Percentiles rank a stretch among this genome's conserved stretches.
Evolutionary conservation across 2,329 filamentous ascomycete genomes (phyloP).

Genomic region (Thielaviopsis euricoi): DNA sequence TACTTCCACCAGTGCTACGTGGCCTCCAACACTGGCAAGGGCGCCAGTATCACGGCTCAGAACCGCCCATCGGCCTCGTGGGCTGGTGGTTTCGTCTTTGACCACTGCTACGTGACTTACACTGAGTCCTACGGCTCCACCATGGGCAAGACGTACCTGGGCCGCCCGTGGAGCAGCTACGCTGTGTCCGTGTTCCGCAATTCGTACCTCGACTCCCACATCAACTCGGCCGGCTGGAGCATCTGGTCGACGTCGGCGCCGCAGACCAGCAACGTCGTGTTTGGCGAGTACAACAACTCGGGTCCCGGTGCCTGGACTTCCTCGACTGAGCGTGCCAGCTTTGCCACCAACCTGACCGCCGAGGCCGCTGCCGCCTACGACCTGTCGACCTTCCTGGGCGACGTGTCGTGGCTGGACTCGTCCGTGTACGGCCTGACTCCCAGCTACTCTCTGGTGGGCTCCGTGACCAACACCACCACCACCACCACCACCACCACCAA

Average conservation of each 20-base stretch:
- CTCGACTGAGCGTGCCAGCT: slow-evolving; percentile 33
- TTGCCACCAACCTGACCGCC: slow-evolving; percentile 20
- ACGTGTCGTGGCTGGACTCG: slow-evolving; percentile 26
- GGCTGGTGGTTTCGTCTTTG: slow-evolving; percentile 20
- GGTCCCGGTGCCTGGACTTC: slow-evolving; percentile 30
- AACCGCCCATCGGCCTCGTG: slow-evolving; percentile 17
- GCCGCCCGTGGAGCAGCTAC: slow-evolving; percentile 30
- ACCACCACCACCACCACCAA: not conserved
- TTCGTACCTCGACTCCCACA: slow-evolving; percentile 33
- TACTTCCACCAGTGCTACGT: slow-evolving; percentile 23
- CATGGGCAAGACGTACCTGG: slow-evolving; percentile 28
- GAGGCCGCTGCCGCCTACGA: slow-evolving; percentile 14
- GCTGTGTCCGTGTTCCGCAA: slow-evolving; percentile 32
- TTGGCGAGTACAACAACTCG: slow-evolving; percentile 42
- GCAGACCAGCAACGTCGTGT: slow-evolving; percentile 35
- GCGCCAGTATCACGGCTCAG: slow-evolving; percentile 19
- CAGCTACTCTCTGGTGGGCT: slow-evolving; percentile 17
- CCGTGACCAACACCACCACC: not conserved
- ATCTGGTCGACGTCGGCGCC: slow-evolving; percentile 33
- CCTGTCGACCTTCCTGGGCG: slow-evolving; percentile 22
- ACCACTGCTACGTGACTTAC: slow-evolving; percentile 15
- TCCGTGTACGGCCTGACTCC: slow-evolving; percentile 23
- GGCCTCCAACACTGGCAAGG: slow-evolving; percentile 19
- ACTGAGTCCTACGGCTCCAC: slow-evolving; percentile 4
- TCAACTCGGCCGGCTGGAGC: slow-evolving; percentile 43